Evolutionary conservation across 1,284 basidiomycete species (phyloP), one percentile per base, ranked within the genome.

Genomic region (Amylostereum chailletii): DNA sequence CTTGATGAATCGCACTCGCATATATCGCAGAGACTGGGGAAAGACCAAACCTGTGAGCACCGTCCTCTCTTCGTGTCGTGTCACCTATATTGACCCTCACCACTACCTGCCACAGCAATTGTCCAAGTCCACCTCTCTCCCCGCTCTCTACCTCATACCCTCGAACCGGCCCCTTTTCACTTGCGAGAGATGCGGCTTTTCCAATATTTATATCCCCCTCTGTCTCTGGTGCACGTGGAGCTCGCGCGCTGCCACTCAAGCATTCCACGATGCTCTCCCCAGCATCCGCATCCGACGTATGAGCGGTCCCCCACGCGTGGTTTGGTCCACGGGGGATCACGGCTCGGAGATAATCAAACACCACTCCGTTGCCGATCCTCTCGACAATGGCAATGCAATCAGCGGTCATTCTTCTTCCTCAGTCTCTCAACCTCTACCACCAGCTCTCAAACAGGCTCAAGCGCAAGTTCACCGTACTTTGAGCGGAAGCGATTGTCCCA

Each of bases 151-250:
- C 49, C 64, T 79, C 27, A 55, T 64, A 10, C 75, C 71, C 29
- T 60, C 60, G 36, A 63, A 68, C 54, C 71, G 75, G 46, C 71
- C 72, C 0, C 58, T 75, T 37, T 81, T 76, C 58, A 68, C 68
- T 19, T 82, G 79, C 61, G 61, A 54, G 11, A 64, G 56, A 37
- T 82, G 79, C 56, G 71, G 72, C 5, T 79, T 76, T 53, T 59
- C 69, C 31, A 82, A 81, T 53, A 62, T 67, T 33, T 66, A 72
- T 53, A 68, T 77, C 49, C 69, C 71, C 27, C 62, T 79, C 50
- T 81, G 79, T 61, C 65, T 79, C 6, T 81, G 77, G 76, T 81
- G 79, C 60, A 60, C 68, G 53, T 71, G 74, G 69, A 65, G 68
- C 11, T 77, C 72, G 32, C 57, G 69, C 43, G 67, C 65, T 45